These are phyloP conservation scores for Lolium rigidum DNA, from an alignment of 176 grass and related monocot genomes.

Conservation along the genomic window DNA sequence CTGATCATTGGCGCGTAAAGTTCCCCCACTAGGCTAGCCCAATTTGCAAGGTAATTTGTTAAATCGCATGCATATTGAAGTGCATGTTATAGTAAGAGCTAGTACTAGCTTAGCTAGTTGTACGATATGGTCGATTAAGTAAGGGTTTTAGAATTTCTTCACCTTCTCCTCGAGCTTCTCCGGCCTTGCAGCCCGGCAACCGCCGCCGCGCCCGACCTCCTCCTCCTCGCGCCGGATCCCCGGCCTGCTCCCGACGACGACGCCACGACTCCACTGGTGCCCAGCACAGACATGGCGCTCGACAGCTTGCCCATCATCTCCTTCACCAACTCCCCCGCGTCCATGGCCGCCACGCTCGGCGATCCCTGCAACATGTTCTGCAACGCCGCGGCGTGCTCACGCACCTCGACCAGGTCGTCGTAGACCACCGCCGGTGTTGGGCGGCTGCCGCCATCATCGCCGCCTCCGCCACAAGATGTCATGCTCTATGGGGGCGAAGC, in stretches of 20 bases:
- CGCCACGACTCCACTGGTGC: not conserved
- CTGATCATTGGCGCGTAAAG: constrained; percentile 38
- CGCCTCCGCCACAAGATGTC: not conserved
- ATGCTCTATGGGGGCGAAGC: not conserved
- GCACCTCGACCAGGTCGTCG: constrained; percentile 34
- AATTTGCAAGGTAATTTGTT: constrained; percentile 22
- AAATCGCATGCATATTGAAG: not conserved
- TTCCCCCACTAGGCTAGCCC: constrained; percentile 27
- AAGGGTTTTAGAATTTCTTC: constrained; percentile 26
- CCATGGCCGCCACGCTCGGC: not conserved
- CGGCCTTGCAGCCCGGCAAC: constrained; percentile 35
- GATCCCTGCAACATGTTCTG: constrained; percentile 39
- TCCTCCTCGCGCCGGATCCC: constrained; percentile 13
- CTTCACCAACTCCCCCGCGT: constrained; percentile 31
- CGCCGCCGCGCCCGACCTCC: not conserved
- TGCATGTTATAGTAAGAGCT: not conserved
- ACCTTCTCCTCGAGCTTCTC: constrained; percentile 57
- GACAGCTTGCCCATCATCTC: constrained; percentile 50
- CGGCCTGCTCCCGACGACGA: not conserved
- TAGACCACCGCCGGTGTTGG: not conserved
- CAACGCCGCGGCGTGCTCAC: constrained; percentile 27
- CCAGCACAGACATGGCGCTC: constrained; percentile 36
- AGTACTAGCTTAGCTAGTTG: constrained; percentile 19
- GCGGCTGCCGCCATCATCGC: not conserved
- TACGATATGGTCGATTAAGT: not conserved